Conservation (phyloP, 75 land plant species). For the Pseudotsuga menziesii region DNA sequence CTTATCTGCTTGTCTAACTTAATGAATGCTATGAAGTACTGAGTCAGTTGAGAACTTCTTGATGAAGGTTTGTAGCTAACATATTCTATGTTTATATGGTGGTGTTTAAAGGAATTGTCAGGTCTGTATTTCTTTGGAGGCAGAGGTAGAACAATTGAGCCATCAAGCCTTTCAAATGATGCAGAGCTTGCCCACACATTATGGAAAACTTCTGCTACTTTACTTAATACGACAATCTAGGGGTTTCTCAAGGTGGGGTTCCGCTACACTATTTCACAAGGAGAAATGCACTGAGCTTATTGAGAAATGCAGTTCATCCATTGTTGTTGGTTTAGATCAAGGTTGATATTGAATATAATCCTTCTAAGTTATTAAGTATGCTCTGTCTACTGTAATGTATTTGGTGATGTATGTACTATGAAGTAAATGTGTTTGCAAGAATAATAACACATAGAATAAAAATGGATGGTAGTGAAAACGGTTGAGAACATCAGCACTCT, state of each 20-base stretch:
- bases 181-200: slow-evolving; percentile 39
- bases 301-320: not conserved
- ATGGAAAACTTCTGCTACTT: slow-evolving; percentile 44
- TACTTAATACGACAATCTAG: slow-evolving; percentile 14
- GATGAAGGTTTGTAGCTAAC: not conserved
- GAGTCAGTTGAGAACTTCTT: not conserved
- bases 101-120: slow-evolving; percentile 50
- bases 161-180: slow-evolving; percentile 51
- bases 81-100: not conserved
- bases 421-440: no score
- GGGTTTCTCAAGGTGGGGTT: not conserved
- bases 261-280: not conserved
- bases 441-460: no score
- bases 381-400: no score
- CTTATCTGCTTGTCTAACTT: no score
- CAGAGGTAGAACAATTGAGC: slow-evolving; percentile 46
- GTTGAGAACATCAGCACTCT: no score
- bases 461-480: no score
- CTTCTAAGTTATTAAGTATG: not conserved
- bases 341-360: not conserved
- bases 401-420: no score
- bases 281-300: not conserved
- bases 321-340: not conserved
- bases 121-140: slow-evolving; percentile 80
- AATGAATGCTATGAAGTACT: no score